Base-by-base conservation (phyloP, 169 alveolate species). In the Cryptosporidium ryanae region DNA sequence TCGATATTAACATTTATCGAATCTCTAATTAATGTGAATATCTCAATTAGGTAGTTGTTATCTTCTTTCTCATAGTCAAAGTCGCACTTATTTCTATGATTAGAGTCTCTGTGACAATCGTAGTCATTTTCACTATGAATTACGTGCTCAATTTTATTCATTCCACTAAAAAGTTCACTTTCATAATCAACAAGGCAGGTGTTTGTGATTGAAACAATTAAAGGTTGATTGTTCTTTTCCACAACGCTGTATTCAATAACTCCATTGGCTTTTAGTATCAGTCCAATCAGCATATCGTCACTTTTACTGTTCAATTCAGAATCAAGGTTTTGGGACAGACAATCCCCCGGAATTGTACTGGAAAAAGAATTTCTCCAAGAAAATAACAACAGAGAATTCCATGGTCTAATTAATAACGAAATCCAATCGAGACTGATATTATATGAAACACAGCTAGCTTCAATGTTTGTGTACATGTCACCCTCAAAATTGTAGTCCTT, bases 351-450 rank as follows among this genome's bases (percentile, higher is more conserved):
- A 38, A 38, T 38, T 4, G 21, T 52, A n/a, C 13, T 52, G 5
- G 27, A 52, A 52, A 52, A 52, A 52, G 3, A 6, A 52, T 52
- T 52, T 52, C 59, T 61, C 87, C 87, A 76, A 59, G 87, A 44
- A 38, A 76, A 76, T 18, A 76, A 17, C 44, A 76, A 38, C 21
- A 76, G 38, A 43, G 71, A 76, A 29, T 76, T 76, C 49, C 64
- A 31, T 31, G 87, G 87, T 59, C 59, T 34, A 29, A 59, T 23
- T n/a, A 59, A 27, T 1, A 76, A 25, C 1, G 64, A 32, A 21
- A 76, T 8, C 46, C 38, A 76, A 76, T 76, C 71, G 44, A 44
- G 38, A 21, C 7, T 59, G n/a, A 32, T 46, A 32, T 76, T 68
- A 32, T 52, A 68, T 29, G 50, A 32, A 8, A 68, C 15, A 10